Percentiles rank a stretch among this genome's conserved stretches.
phyloP scores from a whole-genome alignment of 129 eudicot genomes.

The Artemisia annua region DNA sequence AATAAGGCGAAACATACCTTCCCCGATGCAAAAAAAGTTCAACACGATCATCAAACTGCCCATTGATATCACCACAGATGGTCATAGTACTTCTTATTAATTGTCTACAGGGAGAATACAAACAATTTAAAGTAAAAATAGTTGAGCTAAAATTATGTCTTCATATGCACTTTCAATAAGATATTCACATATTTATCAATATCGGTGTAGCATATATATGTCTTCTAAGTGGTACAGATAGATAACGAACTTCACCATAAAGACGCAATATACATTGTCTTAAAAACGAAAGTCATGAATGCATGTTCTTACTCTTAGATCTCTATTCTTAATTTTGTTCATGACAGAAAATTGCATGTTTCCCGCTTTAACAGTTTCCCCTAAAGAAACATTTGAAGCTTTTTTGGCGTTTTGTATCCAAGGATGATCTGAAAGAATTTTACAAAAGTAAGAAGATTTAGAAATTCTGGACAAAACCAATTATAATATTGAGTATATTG shows the following conservation, averaged over 20 bases:
- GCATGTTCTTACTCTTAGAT: slow-evolving; percentile 52
- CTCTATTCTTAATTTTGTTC: slow-evolving; percentile 94
- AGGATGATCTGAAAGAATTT: too few species aligned
- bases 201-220: neutral
- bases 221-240: neutral
- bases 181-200: neutral
- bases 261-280: neutral
- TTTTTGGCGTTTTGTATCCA: too few species aligned
- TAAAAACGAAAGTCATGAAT: neutral
- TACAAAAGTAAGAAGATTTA: too few species aligned
- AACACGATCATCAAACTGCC: slow-evolving; percentile 82
- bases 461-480: too few species aligned
- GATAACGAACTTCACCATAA: too few species aligned
- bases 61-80: slow-evolving; percentile 81
- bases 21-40: slow-evolving; percentile 79
- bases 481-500: too few species aligned
- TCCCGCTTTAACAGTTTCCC: too few species aligned
- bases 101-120: slow-evolving; percentile 52
- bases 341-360: slow-evolving; percentile 30
- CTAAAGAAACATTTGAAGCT: too few species aligned
- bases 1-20: slow-evolving; percentile 38
- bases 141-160: neutral
- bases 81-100: slow-evolving; percentile 78
- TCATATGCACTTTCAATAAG: too few species aligned
- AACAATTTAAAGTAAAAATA: neutral